Evolutionary conservation across 768 basidiomycete species (phyloP).

Genomic region (Lactarius hengduanensis): DNA sequence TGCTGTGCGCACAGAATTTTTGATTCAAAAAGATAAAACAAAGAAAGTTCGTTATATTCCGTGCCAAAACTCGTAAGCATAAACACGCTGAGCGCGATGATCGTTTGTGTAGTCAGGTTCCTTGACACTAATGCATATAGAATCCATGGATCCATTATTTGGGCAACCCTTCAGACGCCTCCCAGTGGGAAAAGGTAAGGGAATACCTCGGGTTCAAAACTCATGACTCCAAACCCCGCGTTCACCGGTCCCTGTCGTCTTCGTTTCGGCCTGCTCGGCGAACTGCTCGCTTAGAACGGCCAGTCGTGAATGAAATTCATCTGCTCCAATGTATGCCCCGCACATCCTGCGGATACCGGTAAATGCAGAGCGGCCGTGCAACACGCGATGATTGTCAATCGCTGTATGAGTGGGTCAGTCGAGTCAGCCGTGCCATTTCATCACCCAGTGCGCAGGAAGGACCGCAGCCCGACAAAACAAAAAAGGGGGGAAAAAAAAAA

Average conservation of each 20-base stretch:
- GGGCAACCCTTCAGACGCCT: background rate
- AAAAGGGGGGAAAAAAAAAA: background rate
- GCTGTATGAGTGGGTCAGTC: conserved; percentile 44
- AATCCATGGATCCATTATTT: background rate
- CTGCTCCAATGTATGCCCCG: conserved; percentile 89
- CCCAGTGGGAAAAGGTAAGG: background rate
- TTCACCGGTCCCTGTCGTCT: background rate
- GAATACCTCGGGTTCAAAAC: conserved; percentile 19
- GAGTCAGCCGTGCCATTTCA: background rate
- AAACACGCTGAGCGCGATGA: background rate
- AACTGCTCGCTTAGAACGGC: conserved; percentile 65
- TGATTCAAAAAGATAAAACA: background rate
- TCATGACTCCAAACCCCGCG: conserved; percentile 31
- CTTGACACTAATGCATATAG: background rate
- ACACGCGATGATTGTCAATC: conserved; percentile 88
- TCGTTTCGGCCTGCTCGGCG: conserved; percentile 32
- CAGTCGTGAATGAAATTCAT: conserved; percentile 85
- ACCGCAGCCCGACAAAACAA: background rate
- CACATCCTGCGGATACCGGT: conserved; percentile 88
- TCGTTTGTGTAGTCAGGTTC: background rate
- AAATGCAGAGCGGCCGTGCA: conserved; percentile 93
- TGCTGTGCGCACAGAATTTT: background rate
- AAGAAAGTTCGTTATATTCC: background rate
- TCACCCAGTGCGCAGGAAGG: background rate
- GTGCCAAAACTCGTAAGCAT: background rate